phyloP scores from a whole-genome alignment of 1,139 yeast species.

The Pichia sp. region DNA sequence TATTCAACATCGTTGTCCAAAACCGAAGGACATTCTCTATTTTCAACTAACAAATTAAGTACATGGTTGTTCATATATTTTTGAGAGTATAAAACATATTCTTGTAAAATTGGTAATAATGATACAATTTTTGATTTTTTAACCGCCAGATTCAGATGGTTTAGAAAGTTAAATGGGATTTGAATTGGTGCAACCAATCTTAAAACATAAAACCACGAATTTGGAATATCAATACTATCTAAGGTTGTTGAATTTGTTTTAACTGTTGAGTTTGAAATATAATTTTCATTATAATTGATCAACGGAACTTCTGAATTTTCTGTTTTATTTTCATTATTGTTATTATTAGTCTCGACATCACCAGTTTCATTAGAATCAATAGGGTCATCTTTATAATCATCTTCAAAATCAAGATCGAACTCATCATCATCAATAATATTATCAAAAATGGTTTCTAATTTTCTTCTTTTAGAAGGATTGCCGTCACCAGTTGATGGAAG shows the following conservation, averaged over 20 bases:
- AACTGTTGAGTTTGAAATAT: background rate
- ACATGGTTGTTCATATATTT: constrained; percentile 7
- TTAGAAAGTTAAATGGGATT: constrained; percentile 47
- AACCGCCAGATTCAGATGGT: constrained; percentile 29
- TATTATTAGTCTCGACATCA: constrained; percentile 11
- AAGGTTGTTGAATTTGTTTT: background rate
- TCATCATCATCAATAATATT: constrained; percentile 10
- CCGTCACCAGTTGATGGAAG: background rate
- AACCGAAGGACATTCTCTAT: constrained; percentile 21
- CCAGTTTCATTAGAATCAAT: constrained; percentile 14
- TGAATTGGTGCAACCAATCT: constrained; percentile 56
- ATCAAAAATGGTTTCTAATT: constrained; percentile 13
- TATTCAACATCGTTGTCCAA: constrained; percentile 21
- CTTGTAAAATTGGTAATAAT: constrained; percentile 28
- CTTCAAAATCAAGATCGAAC: constrained; percentile 11
- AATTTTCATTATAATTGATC: background rate
- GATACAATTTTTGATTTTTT: constrained; percentile 15
- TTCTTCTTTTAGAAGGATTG: constrained; percentile 26
- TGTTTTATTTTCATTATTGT: constrained; percentile 1
- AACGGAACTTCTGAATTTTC: background rate
- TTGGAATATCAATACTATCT: constrained; percentile 28
- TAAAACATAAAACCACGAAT: constrained; percentile 57
- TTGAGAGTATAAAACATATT: constrained; percentile 25
- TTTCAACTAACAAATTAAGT: constrained; percentile 10
- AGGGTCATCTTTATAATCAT: constrained; percentile 15